Evolutionary conservation across 2,329 filamentous ascomycete species (phyloP).

Genomic region (Colletotrichum sp.): DNA sequence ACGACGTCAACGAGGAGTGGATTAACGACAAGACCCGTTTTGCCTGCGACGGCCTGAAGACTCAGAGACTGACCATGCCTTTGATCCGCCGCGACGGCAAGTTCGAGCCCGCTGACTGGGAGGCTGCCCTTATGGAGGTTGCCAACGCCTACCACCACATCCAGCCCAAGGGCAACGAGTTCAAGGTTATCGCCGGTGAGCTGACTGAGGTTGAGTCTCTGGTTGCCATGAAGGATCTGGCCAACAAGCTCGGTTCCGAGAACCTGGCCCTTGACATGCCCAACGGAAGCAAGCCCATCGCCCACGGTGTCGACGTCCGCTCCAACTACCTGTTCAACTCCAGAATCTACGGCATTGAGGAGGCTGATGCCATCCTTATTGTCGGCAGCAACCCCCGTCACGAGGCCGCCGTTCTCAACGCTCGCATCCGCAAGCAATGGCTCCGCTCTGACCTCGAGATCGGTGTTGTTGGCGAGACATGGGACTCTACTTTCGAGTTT

Average conservation of each 20-base stretch:
- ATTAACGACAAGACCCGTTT: slow-evolving; percentile 99
- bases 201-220: slow-evolving; percentile 91
- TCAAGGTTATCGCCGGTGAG: slow-evolving; percentile 93
- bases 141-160: slow-evolving; percentile 79
- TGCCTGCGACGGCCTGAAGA: slow-evolving; percentile 95
- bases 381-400: slow-evolving; percentile 95
- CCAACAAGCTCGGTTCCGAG: slow-evolving; percentile 95
- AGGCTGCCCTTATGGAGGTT: slow-evolving; percentile 91
- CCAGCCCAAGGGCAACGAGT: slow-evolving; percentile 87
- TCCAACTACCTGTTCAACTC: slow-evolving; percentile 98
- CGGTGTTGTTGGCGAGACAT: slow-evolving; percentile 87
- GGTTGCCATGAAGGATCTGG: slow-evolving; percentile 95
- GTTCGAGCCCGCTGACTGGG: slow-evolving; percentile 93
- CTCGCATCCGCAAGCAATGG: slow-evolving; percentile 98
- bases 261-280: slow-evolving; percentile 94
- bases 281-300: slow-evolving; percentile 79
- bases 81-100: slow-evolving; percentile 87
- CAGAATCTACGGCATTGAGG: slow-evolving; percentile 89
- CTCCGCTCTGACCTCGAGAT: slow-evolving; percentile 93
- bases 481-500: slow-evolving; percentile 94
- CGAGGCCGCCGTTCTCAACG: slow-evolving; percentile 94
- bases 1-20: slow-evolving; percentile 99
- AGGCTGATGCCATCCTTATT: slow-evolving; percentile 89
- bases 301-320: slow-evolving; percentile 91
- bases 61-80: slow-evolving; percentile 92